Base-by-base conservation (phyloP, 495 filamentous ascomycete genomes). In the Penicillium ochrochloron region DNA sequence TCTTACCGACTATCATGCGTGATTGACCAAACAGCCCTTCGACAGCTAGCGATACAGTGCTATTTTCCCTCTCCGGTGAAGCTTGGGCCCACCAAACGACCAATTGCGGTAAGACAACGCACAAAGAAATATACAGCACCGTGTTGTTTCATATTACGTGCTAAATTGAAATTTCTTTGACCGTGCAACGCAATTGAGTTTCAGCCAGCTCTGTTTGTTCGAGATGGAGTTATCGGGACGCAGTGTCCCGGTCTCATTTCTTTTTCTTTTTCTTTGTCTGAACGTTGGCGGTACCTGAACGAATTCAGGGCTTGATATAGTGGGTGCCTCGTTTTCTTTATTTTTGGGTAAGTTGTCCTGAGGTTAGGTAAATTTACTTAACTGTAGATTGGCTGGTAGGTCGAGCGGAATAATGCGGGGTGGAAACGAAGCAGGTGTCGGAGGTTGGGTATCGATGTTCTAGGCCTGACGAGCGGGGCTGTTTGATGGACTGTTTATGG, bases 381-480 rank as follows among this genome's bases (percentile, higher is more conserved):
- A 1, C 34, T 14, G n/a, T 44, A 19, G 3, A 19, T 44, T n/a
- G 41, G 15, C 17, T 19, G 41, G n/a, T 5, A n/a, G 41, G 8
- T 21, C 19, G 19, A 2, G 9, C 23, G 48, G 25, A 52, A 52
- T 31, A 52, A 52, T 31, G 48, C 48, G 14, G 25, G 15, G 48
- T 48, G 19, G 42, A 46, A 11, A 23, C 42, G 7, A 10, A 46
- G n/a, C 39, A 2, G 17, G 6, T 23, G n/a, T 52, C 48, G 23
- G 48, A 15, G 25, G 23, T 51, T 51, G 23, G 48, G 23, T 23
- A 51, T 15, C 11, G 25, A 17, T 51, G 48, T 29, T 51, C 23
- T 51, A 51, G 48, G 48, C 21, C 48, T 51, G 48, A 51, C 23
- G 29, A 15, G 23, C 25, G 25, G 48, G 23, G 48, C 48, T 51